Evolutionary conservation across 805 yeast genomes (phyloP), one percentile per base, ranked within the genome.

Genomic region (Yarrowia sp.): DNA sequence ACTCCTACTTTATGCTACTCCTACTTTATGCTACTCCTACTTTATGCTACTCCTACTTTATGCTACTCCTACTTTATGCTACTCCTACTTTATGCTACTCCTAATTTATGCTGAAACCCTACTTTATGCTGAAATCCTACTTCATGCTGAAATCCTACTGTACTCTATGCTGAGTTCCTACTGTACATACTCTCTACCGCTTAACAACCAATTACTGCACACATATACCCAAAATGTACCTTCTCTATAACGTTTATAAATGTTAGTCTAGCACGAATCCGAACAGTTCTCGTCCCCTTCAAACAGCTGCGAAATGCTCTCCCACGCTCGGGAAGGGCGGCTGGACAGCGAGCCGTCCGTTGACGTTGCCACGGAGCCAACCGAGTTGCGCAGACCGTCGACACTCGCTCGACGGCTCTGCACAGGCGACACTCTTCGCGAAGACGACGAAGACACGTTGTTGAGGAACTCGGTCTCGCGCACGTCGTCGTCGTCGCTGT

Each of bases 201-300:
- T n/a, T n/a, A n/a, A n/a, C n/a, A n/a, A n/a, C n/a, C n/a, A n/a
- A n/a, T n/a, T n/a, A n/a, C n/a, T n/a, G n/a, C n/a, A 16, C 16
- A 7, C 35, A 32, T 32, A 14, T 32, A 32, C 12, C 19, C 19
- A 35, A 16, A 16, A 35, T 35, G 19, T 33, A 33, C n/a, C n/a
- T n/a, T n/a, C n/a, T n/a, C n/a, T n/a, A n/a, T n/a, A n/a, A n/a
- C n/a, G n/a, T n/a, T n/a, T n/a, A n/a, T n/a, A n/a, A n/a, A n/a
- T n/a, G n/a, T n/a, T n/a, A n/a, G n/a, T n/a, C n/a, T n/a, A n/a
- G 14, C 47, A 55, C 19, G 61, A 55, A 9, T 55, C 61, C 1
- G 61, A 55, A 29, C 61, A 55, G 38, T 51, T 51, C 16, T 55
- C 61, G 16, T 38, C 61, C 8, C 47, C 61, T 12, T 55, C 61